These are phyloP conservation scores for Lagenaria siceraria DNA, from an alignment of 306 rosid species.

Conservation along the genomic window DNA sequence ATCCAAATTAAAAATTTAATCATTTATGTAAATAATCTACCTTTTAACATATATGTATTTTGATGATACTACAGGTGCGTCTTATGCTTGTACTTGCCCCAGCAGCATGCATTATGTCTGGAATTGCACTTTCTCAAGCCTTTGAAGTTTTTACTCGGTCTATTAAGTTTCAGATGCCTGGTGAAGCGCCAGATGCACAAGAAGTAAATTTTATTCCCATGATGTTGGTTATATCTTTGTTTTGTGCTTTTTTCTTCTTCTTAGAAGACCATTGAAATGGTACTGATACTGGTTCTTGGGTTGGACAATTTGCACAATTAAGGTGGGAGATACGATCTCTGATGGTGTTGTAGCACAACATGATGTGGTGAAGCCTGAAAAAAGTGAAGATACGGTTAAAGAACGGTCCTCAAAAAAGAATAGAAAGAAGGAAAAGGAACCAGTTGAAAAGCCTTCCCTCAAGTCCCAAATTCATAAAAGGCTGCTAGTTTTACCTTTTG, in stretches of 20 bases:
- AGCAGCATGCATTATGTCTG: constrained; percentile 95
- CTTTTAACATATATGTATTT: constrained; percentile 12
- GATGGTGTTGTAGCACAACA: constrained; percentile 28
- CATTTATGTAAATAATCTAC: background rate
- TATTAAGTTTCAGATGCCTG: constrained; percentile 83
- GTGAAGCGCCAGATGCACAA: constrained; percentile 22
- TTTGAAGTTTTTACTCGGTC: constrained; percentile 89
- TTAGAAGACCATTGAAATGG: constrained; percentile 6
- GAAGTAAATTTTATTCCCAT: constrained; percentile 22
- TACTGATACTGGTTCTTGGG: constrained; percentile 14
- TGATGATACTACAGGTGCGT: constrained; percentile 59
- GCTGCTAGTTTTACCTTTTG: constrained; percentile 90
- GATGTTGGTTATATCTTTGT: background rate
- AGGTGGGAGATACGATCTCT: constrained; percentile 56
- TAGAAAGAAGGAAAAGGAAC: constrained; percentile 77
- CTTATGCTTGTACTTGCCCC: constrained; percentile 98
- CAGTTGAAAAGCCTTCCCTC: constrained; percentile 56
- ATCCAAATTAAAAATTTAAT: constrained; percentile 3
- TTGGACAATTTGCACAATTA: constrained; percentile 17
- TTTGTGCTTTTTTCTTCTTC: background rate
- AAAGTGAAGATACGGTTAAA: constrained; percentile 51
- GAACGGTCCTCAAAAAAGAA: constrained; percentile 68
- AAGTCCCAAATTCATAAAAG: constrained; percentile 54
- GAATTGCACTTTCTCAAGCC: constrained; percentile 96
- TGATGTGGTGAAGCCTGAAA: constrained; percentile 51